Base-by-base conservation (phyloP, 1,284 basidiomycete species). In the Malassezia cuniculi region DNA sequence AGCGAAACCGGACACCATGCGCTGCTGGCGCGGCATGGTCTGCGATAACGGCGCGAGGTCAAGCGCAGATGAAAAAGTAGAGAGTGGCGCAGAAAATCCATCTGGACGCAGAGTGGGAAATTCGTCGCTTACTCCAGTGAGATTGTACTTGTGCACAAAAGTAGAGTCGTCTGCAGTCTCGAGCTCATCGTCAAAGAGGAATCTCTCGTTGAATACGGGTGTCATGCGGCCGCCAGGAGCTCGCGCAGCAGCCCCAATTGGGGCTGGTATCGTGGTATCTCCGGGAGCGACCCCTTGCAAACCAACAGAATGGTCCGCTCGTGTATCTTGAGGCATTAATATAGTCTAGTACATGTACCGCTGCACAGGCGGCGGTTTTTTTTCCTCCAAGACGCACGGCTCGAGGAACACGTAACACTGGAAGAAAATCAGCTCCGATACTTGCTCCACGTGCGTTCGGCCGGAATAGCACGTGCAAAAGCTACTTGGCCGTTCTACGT, bases 41-140 rank as follows among this genome's bases (percentile, higher is more conserved):
- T 85, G 83, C 4, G 84, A 80, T 25, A 85, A 74, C 27, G 86
- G 82, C 6, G 89, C 89, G 27, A 93, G 75, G 68, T 94, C 89
- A 53, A 94, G 71, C 22, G 87, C 87, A 18, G 84, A 85, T 15
- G 86, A 89, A 8, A 84, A 81, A n/a, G 82, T 78, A 0, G 85
- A 84, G 35, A 87, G 74, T 77, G 33, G 35, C 19, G 34, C 18
- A 33, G 27, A 28, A 34, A 14, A 26, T 14, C 26, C 34, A 27
- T 22, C 38, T 22, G 27, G 36, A 31, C 69, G 60, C 29, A 73
- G 66, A 26, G 72, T 68, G 18, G 73, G 72, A 69, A 75, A 90
- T 70, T 85, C 86, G 34, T 63, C 58, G 19, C 61, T 58, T 24
- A 50, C 54, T 15, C 47, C 54, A 20, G 58, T 39, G 34, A 65